Base-by-base conservation (phyloP, 768 basidiomycete species). In the Clitopilus passeckerianus region DNA sequence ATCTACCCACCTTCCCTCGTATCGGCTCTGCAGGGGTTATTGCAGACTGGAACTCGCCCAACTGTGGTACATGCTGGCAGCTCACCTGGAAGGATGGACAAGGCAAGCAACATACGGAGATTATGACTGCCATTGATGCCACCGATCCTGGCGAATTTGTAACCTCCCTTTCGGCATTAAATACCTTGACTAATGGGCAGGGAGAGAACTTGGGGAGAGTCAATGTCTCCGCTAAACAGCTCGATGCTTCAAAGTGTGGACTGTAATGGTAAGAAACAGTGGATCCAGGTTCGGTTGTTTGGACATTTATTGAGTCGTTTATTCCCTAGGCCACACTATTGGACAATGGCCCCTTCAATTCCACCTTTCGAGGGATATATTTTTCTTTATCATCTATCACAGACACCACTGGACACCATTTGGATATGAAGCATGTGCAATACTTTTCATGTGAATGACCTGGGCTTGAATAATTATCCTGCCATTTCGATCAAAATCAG, bases 1-100 rank as follows among this genome's bases (percentile, higher is more conserved):
- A 69, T 44, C 61, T 84, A 5, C 80, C 80, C 7, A 66, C 59
- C 46, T 84, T 79, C 68, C 80, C 81, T 0, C 63, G 68, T 66
- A 77, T 84, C 59, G 80, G 77, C 18, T 79, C 77, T 1, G 74
- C 74, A 2, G 67, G 67, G 16, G 76, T 70, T 15, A 69, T 83
- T 53, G 59, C 61, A 5, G 73, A 69, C 12, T 82, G 70, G 67
- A 69, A 76, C 65, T 81, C 78, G 0, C 57, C 62, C 3, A 66
- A 71, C 57, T 84, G 81, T 62, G 79, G 77, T 0, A 71, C 72
- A 34, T 84, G 83, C 68, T 84, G 80, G 80, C 34, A 68, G 34
- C 60, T 84, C 57, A 74, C 74, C 1, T 82, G 35, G 33, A 33
- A 73, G 66, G 58, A 62, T 34, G 5, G 23, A 14, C 15, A 20